phyloP scores from a whole-genome alignment of 306 rosid species.

The Pyrus communis region DNA sequence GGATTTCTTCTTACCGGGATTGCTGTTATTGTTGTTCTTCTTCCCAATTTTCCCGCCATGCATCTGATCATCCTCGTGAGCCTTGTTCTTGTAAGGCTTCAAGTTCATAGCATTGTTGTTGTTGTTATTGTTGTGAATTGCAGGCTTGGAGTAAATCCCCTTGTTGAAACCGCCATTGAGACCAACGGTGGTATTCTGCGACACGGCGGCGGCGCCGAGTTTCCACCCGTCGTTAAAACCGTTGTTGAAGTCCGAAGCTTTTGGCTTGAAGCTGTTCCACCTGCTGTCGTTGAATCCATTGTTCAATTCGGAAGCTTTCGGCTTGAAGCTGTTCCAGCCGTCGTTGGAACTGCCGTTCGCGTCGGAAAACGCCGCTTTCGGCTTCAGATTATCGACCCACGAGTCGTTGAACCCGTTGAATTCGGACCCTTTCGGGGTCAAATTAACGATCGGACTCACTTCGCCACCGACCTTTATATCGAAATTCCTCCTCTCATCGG shows the following conservation, averaged over 20 bases:
- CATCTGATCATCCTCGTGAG: conserved; percentile 35
- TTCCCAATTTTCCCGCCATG: conserved; percentile 24
- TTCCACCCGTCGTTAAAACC: conserved; percentile 27
- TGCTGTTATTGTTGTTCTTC: conserved; percentile 28
- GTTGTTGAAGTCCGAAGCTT: conserved; percentile 27
- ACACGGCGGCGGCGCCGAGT: conserved; percentile 19
- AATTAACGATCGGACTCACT: conserved; percentile 21
- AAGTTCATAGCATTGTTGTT: conserved; percentile 20
- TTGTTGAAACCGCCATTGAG: conserved; percentile 62
- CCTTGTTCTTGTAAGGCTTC: conserved; percentile 42
- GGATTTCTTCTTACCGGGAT: conserved; percentile 29
- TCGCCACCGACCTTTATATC: conserved; percentile 87
- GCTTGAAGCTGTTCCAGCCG: conserved; percentile 31
- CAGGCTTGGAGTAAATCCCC: conserved; percentile 67
- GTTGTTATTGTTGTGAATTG: conserved; percentile 15
- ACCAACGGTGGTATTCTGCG: conserved; percentile 23
- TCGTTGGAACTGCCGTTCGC: conserved; percentile 12
- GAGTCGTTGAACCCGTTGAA: conserved; percentile 26
- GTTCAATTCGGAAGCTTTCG: conserved; percentile 23
- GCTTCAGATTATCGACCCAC: conserved; percentile 9
- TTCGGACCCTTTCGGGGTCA: conserved; percentile 32
- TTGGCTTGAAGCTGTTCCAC: conserved; percentile 27
- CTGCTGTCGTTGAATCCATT: conserved; percentile 13
- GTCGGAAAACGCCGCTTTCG: conserved; percentile 12
- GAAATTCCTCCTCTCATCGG: conserved; percentile 55